Conservation (phyloP, 2,329 filamentous ascomycete genomes). For the Fusarium stilboides region DNA sequence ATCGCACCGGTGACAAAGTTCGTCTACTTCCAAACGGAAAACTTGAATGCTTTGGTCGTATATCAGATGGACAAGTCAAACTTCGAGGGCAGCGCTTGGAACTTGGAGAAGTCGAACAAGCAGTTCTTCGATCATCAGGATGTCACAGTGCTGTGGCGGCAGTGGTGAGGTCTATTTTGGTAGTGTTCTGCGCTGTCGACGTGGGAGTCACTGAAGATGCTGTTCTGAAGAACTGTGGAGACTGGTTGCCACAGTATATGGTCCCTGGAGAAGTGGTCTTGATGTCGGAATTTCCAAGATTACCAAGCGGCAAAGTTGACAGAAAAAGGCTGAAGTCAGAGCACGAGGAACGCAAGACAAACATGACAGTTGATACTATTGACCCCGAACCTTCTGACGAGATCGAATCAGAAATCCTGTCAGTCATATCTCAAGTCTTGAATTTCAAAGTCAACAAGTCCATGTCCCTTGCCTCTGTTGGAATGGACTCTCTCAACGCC, state of each 20-base stretch:
- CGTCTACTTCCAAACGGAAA: constrained; percentile 76
- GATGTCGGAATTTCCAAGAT: constrained; percentile 75
- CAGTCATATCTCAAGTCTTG: constrained; percentile 60
- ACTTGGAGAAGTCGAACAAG: constrained; percentile 83
- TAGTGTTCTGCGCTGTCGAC: constrained; percentile 79
- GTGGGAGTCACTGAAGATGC: constrained; percentile 51
- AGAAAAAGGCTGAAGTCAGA: constrained; percentile 72
- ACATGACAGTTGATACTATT: constrained; percentile 2
- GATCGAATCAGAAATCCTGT: constrained; percentile 54
- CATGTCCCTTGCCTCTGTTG: constrained; percentile 66
- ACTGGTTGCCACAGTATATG: constrained; percentile 89
- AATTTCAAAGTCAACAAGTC: constrained; percentile 54
- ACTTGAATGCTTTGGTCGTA: constrained; percentile 87
- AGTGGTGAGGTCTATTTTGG: constrained; percentile 77
- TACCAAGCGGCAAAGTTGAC: constrained; percentile 89
- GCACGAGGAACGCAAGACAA: constrained; percentile 54
- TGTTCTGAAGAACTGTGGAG: constrained; percentile 73
- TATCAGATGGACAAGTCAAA: constrained; percentile 87
- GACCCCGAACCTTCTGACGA: constrained; percentile 39
- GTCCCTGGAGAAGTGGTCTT: constrained; percentile 81
- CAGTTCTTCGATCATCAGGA: constrained; percentile 71
- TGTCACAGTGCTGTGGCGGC: constrained; percentile 77
- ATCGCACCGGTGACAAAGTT: constrained; percentile 89
- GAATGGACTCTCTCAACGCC: constrained; percentile 74
- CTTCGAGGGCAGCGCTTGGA: constrained; percentile 87